Base-by-base conservation (phyloP, 257 asterid species). In the Solanum okadae region DNA sequence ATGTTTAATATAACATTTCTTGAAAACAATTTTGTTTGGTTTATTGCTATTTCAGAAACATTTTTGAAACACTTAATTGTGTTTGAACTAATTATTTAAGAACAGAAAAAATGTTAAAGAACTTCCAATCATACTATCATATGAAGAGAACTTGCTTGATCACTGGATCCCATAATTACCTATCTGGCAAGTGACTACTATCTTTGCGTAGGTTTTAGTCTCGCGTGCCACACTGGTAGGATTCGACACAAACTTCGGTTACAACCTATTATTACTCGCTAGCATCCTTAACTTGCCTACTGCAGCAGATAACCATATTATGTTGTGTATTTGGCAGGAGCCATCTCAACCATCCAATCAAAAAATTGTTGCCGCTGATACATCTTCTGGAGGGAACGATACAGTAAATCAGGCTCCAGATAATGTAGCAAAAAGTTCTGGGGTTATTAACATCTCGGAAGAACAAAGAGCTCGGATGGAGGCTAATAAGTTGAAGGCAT, bases 391-490 rank as follows among this genome's bases (percentile, higher is more conserved):
- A 71, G 85, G 70, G n/a, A 88, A 91, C 13, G 93, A 90, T 83
- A 86, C 52, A 83, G 13, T 37, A 63, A 71, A 72, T 52, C 90
- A 89, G 75, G 85, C 56, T 25, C 65, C 5, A 4, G 90, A 78
- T 52, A 67, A 46, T 38, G 89, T 37, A 37, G 52, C 85, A 29
- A 88, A 84, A 78, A 90, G 20, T 84, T 86, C 91, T 27, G 83
- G 35, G 78, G 86, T 83, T 88, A 87, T 25, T 88, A 46, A 56
- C 88, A 73, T 94, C 67, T 90, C 98, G 1, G 98, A 94, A 87
- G 98, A 94, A 85, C 96, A 93, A 89, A 94, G 73, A 86, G 95
- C 90, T 89, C 98, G 96, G 35, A 93, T 95, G 96, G 96, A 92
- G 89, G 98, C 96, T 68, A 94, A 90, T 92, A 94, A 92, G 86